Base-by-base conservation (phyloP, 2,329 filamentous ascomycete genomes). In the Colletotrichum salicis region DNA sequence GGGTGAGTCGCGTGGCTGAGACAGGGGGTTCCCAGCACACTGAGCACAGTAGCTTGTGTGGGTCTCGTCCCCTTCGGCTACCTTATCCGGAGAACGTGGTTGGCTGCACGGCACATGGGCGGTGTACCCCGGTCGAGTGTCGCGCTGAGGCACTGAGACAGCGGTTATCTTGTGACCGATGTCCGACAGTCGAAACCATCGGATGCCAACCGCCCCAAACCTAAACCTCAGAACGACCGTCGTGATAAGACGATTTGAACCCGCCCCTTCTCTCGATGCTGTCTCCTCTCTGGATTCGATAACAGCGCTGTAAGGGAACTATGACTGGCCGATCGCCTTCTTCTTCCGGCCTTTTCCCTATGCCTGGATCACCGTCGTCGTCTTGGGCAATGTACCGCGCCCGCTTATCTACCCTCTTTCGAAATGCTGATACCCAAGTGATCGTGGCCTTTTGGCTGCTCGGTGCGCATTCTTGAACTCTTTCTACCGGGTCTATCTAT, bases 381-480 rank as follows among this genome's bases (percentile, higher is more conserved):
- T 94, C 93, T 59, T 95, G 93, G 92, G 88, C 90, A n/a, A 81
- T 90, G 68, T 96, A 94, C 81, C 86, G 87, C 70, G 90, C 91
- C 31, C 90, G 93, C 45, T 78, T 96, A 31, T 84, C 83, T 61
- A 84, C 87, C 24, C 77, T 93, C 57, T 90, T 96, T 68, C 87
- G 87, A 35, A 91, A 91, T 70, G 88, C 91, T 59, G 91, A 97
- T 77, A 87, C 88, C 1, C 86, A 91, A 62, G 93, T 97, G 19
- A 87, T 94, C 67, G 79, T 91, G 62, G 94, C 96, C 33, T 98
- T 98, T 79, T 98, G 95, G 95, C 86, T 98, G 2, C 97, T 98
- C 79, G 96, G 96, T 98, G 37, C 71, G 66, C 12, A 35, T 4
- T 15, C 57, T 12, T 19, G 1, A 22, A 45, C 5, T 0, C 6